Conservation (phyloP, 75 land plant genomes). For the Picea sitchensis region DNA sequence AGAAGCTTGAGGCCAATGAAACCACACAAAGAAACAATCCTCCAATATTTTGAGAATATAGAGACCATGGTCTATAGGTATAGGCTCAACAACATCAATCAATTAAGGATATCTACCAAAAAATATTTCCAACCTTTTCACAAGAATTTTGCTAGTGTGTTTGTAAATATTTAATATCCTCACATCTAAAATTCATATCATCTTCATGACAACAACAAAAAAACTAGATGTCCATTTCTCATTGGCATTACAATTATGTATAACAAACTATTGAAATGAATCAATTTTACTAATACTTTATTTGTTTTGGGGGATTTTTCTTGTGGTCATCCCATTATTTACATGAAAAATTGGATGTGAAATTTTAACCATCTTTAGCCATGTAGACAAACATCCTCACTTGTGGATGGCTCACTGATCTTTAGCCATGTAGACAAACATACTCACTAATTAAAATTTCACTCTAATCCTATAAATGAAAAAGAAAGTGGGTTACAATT, state of each 20-base stretch:
- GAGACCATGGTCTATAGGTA: conserved; percentile 52
- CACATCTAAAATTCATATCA: conserved; percentile 45
- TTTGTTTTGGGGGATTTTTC: neutral
- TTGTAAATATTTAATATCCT: conserved; percentile 44
- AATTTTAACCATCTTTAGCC: too few relatives aligned
- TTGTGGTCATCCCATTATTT: conserved; percentile 13
- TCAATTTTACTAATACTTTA: conserved; percentile 23
- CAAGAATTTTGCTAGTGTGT: conserved; percentile 46
- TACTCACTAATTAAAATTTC: too few relatives aligned
- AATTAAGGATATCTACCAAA: conserved; percentile 10
- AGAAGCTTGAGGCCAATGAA: conserved; percentile 54
- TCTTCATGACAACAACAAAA: conserved; percentile 38
- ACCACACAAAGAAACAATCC: conserved; percentile 48
- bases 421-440: too few relatives aligned
- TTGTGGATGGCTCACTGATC: too few relatives aligned
- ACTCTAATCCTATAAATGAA: too few relatives aligned
- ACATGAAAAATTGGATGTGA: conserved; percentile 32
- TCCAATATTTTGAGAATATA: conserved; percentile 48
- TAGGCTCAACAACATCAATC: conserved; percentile 24
- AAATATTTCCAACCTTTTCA: conserved; percentile 6
- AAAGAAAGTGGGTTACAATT: too few relatives aligned
- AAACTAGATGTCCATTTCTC: conserved; percentile 41
- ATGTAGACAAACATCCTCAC: too few relatives aligned
- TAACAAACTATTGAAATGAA: conserved; percentile 48
- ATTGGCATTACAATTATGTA: conserved; percentile 41